Percentiles rank a stretch among this genome's conserved stretches.
These are phyloP conservation scores for Beta lomatogona DNA, from an alignment of 179 eudicot genomes.

Conservation along the genomic window DNA sequence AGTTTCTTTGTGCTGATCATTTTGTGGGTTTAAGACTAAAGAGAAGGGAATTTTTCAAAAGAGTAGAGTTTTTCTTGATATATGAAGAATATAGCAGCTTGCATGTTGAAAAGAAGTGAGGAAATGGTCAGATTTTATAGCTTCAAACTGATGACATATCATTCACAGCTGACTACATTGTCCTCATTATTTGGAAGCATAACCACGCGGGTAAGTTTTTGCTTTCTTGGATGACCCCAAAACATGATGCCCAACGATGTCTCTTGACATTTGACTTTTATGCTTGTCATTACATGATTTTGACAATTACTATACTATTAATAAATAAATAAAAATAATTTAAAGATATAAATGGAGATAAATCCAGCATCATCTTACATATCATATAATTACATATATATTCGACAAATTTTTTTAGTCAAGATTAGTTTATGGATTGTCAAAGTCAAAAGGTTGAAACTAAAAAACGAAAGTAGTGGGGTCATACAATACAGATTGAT, in stretches of 20 bases:
- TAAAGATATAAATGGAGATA: no score
- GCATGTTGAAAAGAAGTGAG: background rate
- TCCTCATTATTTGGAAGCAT: background rate
- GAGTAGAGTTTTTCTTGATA: background rate
- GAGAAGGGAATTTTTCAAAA: background rate
- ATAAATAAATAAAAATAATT: no score
- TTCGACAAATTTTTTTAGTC: no score
- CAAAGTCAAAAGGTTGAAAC: no score
- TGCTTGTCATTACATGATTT: no score
- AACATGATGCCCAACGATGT: background rate
- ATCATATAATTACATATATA: no score
- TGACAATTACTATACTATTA: no score
- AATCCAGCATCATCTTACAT: no score
- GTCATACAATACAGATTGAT: no score
- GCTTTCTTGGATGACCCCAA: background rate
- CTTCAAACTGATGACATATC: background rate
- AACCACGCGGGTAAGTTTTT: background rate
- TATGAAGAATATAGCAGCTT: background rate
- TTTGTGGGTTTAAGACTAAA: background rate
- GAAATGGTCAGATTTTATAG: constrained; percentile 1
- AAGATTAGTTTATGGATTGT: no score
- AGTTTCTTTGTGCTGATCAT: constrained; percentile 14
- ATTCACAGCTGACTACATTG: background rate
- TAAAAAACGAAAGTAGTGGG: no score
- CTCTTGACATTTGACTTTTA: background rate